Conservation (phyloP, 352 stramenopile genomes). For the Globisporangium perplexum region DNA sequence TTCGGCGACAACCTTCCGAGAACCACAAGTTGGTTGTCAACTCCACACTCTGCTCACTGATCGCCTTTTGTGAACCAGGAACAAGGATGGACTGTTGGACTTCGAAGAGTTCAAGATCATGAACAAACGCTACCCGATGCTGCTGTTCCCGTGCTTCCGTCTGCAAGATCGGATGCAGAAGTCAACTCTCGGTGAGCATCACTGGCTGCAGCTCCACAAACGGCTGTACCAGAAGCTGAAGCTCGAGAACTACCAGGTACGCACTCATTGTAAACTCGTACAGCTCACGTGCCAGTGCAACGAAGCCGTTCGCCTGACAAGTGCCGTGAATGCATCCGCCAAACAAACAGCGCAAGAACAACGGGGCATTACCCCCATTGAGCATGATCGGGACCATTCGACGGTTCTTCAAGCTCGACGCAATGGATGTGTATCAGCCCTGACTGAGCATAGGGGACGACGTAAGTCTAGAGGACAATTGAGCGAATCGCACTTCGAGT, state of each 20-base stretch:
- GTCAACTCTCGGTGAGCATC: conserved; percentile 70
- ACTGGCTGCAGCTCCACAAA: conserved; percentile 79
- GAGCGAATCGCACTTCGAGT: too few relatives aligned
- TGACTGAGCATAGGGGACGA: too few relatives aligned
- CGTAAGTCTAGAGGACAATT: too few relatives aligned
- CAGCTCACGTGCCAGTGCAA: too few relatives aligned
- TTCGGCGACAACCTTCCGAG: too few relatives aligned
- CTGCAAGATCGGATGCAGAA: conserved; percentile 91
- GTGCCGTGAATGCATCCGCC: too few relatives aligned
- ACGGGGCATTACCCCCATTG: conserved; percentile 44
- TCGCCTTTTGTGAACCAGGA: conserved; percentile 22
- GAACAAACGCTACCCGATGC: conserved; percentile 89
- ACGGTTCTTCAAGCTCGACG: conserved; percentile 62
- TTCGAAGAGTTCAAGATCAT: conserved; percentile 91
- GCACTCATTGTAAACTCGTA: too few relatives aligned
- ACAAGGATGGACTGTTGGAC: conserved; percentile 90
- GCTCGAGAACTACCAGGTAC: conserved; percentile 57
- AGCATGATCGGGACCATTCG: conserved; percentile 52
- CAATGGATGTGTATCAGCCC: conserved; percentile 54
- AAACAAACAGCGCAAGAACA: conserved; percentile 49
- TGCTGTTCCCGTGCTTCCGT: conserved; percentile 91
- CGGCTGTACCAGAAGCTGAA: conserved; percentile 70
- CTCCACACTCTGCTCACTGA: background rate
- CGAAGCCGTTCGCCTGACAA: background rate
- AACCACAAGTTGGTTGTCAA: too few relatives aligned